Evolutionary conservation across 2,329 filamentous ascomycete genomes (phyloP).

Genomic region (Didymella keratinophila): DNA sequence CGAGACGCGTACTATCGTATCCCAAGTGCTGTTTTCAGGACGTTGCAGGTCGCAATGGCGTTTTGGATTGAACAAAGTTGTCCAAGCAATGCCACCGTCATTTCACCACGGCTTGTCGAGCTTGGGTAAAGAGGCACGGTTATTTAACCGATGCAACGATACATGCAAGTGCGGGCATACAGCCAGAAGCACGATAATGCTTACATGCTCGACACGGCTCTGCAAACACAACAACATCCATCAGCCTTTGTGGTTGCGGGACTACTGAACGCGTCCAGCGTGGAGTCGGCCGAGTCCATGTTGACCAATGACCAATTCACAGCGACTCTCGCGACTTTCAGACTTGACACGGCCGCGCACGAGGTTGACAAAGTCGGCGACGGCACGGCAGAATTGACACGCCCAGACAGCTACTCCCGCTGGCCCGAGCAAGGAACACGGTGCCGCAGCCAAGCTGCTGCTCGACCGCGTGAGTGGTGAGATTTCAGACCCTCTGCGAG

Average conservation of each 20-base stretch:
- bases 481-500: conserved; percentile 22
- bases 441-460: conserved; percentile 27
- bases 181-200: background rate
- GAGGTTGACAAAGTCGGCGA: conserved; percentile 14
- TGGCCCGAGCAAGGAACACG: conserved; percentile 29
- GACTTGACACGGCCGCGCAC: conserved; percentile 12
- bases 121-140: conserved; percentile 8
- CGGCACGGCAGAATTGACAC: conserved; percentile 25
- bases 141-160: conserved; percentile 15
- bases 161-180: conserved; percentile 3
- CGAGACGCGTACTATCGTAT: background rate
- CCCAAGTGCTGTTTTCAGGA: background rate
- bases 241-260: background rate
- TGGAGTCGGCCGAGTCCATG: background rate
- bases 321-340: background rate
- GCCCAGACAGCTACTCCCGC: conserved; percentile 29
- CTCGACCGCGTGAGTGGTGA: conserved; percentile 26
- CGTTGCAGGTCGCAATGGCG: background rate
- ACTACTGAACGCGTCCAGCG: background rate
- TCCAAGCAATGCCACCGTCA: conserved; percentile 26
- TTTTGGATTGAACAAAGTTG: conserved; percentile 4
- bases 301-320: background rate
- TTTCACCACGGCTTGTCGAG: conserved; percentile 16
- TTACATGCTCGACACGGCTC: background rate
- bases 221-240: background rate